These are phyloP conservation scores for Xylaria nigripes DNA, from an alignment of 495 filamentous ascomycete genomes.

Conservation along the genomic window DNA sequence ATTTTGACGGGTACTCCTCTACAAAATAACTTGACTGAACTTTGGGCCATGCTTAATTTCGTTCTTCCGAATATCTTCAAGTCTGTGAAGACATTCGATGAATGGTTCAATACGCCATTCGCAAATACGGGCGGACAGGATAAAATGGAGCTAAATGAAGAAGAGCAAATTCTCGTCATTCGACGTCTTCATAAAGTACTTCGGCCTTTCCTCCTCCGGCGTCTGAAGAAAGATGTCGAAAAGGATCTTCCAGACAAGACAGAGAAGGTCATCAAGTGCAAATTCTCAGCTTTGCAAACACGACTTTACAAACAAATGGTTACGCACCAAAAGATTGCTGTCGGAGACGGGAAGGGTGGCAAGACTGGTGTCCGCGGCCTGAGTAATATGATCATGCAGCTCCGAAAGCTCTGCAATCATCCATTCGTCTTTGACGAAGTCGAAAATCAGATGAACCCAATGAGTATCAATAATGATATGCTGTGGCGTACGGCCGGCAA, in stretches of 20 bases:
- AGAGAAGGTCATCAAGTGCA: constrained; percentile 97
- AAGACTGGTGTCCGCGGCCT: constrained; percentile 92
- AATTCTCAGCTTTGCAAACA: constrained; percentile 87
- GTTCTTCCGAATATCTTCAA: constrained; percentile 98
- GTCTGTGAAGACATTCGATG: constrained; percentile 96
- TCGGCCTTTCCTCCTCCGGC: constrained; percentile 91
- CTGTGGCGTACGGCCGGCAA: constrained; percentile 96
- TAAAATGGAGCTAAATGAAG: constrained; percentile 97
- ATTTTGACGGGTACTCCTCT: constrained; percentile 96
- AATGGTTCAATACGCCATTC: constrained; percentile 99
- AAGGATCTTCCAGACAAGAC: constrained; percentile 98
- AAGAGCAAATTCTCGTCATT: constrained; percentile 98
- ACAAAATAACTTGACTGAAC: constrained; percentile 92
- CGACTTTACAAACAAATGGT: constrained; percentile 95
- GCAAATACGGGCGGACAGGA: constrained; percentile 97
- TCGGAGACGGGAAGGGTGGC: constrained; percentile 90
- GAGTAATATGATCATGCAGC: constrained; percentile 99
- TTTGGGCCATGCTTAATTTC: constrained; percentile 97
- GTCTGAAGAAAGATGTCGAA: constrained; percentile 98
- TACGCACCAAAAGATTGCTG: constrained; percentile 84
- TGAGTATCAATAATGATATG: constrained; percentile 76
- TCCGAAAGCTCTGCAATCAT: constrained; percentile 98
- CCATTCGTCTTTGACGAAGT: constrained; percentile 97
- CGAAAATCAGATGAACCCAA: constrained; percentile 95
- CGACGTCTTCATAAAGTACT: constrained; percentile 96